Evolutionary conservation across 257 asterid species (phyloP).

Genomic region (Salvia rosmarinus): DNA sequence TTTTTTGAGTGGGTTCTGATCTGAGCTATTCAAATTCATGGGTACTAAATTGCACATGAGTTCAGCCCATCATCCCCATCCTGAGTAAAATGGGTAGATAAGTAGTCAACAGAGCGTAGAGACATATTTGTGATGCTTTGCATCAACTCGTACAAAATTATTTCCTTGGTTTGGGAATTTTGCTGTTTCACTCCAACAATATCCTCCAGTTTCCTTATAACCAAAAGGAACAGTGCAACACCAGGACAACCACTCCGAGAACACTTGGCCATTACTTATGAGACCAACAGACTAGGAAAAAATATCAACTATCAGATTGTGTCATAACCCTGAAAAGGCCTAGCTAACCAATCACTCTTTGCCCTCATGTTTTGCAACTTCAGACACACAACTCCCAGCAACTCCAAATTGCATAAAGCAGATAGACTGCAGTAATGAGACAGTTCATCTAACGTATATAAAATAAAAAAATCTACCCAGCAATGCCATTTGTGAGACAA

Average conservation of each 20-base stretch:
- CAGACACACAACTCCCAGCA: not conserved
- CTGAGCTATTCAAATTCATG: no score
- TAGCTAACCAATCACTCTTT: not conserved
- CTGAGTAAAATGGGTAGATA: no score
- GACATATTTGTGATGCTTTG: no score
- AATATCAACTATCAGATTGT: not conserved
- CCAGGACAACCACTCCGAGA: not conserved
- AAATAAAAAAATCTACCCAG: not conserved
- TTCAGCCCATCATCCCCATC: no score
- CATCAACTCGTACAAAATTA: no score
- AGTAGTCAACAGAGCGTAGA: no score
- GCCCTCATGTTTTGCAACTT: slow-evolving; percentile 3
- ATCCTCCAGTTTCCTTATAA: not conserved
- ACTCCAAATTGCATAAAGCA: slow-evolving; percentile 3
- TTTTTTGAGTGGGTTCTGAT: no score
- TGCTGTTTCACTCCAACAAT: no score
- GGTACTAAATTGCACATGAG: no score
- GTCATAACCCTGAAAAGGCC: not conserved
- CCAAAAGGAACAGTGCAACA: not conserved
- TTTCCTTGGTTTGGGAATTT: no score
- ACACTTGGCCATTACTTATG: not conserved
- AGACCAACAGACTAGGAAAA: not conserved
- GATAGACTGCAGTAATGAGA: slow-evolving; percentile 15
- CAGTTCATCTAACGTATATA: slow-evolving; percentile 30
- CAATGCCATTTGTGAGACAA: slow-evolving; percentile 29